Percentiles rank a stretch among this genome's conserved stretches.
Evolutionary conservation across 345 rosid genomes (phyloP).

Genomic region (Anastatica hierochuntica): DNA sequence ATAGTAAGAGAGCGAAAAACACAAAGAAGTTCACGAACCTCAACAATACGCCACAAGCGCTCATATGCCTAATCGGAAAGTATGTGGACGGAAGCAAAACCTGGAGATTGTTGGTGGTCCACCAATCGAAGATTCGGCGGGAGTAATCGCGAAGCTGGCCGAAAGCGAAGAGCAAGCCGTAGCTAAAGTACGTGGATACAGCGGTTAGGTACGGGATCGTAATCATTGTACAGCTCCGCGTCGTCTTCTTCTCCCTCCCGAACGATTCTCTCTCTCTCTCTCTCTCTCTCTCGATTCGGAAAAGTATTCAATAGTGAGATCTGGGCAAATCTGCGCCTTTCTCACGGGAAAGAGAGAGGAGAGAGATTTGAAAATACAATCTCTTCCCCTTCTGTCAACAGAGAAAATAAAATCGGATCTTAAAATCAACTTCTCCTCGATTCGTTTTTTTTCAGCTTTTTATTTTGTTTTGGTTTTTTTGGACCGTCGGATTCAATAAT

Average conservation of each 20-base stretch:
- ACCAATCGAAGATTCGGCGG: conserved; percentile 54
- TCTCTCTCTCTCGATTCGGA: not conserved
- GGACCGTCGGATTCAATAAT: not conserved
- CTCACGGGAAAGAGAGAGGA: conserved; percentile 7
- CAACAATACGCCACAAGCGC: no score
- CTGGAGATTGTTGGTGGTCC: conserved; percentile 47
- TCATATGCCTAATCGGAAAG: no score
- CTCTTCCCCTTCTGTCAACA: conserved; percentile 7
- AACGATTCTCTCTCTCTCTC: not conserved
- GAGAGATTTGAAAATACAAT: conserved; percentile 23
- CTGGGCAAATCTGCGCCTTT: conserved; percentile 11
- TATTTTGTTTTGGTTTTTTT: no score
- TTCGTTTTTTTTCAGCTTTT: not conserved
- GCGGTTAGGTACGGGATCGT: conserved; percentile 70
- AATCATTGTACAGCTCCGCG: conserved; percentile 34
- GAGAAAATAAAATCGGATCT: not conserved
- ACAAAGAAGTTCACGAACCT: no score
- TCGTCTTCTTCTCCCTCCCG: not conserved
- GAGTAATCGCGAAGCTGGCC: conserved; percentile 79
- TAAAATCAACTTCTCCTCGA: not conserved
- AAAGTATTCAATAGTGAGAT: conserved; percentile 7
- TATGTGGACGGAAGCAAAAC: no score
- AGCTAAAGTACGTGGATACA: conserved; percentile 67
- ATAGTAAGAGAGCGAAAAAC: not conserved
- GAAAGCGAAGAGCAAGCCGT: conserved; percentile 62